phyloP scores from a whole-genome alignment of 2,329 filamentous ascomycete species.

The Fusarium poae region DNA sequence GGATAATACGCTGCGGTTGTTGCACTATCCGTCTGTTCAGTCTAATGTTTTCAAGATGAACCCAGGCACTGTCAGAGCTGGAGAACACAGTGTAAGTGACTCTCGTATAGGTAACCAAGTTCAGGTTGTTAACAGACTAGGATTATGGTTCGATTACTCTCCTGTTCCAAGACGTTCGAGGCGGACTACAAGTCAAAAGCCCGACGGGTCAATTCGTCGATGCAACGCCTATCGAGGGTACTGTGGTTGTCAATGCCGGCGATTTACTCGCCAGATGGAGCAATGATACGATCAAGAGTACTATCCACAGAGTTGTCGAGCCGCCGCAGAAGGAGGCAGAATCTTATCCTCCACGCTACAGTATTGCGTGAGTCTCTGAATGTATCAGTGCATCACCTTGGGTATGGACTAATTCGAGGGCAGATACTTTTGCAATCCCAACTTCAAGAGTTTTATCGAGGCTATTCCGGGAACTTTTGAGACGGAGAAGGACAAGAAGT shows the following conservation, averaged over 20 bases:
- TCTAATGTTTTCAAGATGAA: slow-evolving; percentile 75
- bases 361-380: slow-evolving; percentile 77
- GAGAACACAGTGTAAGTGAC: slow-evolving; percentile 73
- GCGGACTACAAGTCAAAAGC: slow-evolving; percentile 71
- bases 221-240: slow-evolving; percentile 83
- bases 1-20: slow-evolving; percentile 78
- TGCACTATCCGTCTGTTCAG: slow-evolving; percentile 80
- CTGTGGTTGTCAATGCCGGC: slow-evolving; percentile 89
- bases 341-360: slow-evolving; percentile 82
- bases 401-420: slow-evolving; percentile 7
- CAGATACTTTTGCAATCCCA: slow-evolving; percentile 90
- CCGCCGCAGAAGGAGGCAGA: slow-evolving; percentile 72
- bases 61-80: slow-evolving; percentile 79
- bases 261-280: slow-evolving; percentile 90
- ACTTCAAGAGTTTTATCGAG: slow-evolving; percentile 80
- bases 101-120: background rate
- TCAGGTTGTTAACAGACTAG: slow-evolving; percentile 36
- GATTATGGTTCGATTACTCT: slow-evolving; percentile 73
- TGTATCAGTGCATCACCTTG: background rate
- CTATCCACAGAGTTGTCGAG: slow-evolving; percentile 90
- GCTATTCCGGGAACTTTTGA: slow-evolving; percentile 83
- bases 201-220: slow-evolving; percentile 84
- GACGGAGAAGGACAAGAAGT: slow-evolving; percentile 78
- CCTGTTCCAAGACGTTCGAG: slow-evolving; percentile 70
- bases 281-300: slow-evolving; percentile 92